phyloP scores from a whole-genome alignment of 2,329 filamentous ascomycete genomes.

The Colletotrichum sansevieriae region DNA sequence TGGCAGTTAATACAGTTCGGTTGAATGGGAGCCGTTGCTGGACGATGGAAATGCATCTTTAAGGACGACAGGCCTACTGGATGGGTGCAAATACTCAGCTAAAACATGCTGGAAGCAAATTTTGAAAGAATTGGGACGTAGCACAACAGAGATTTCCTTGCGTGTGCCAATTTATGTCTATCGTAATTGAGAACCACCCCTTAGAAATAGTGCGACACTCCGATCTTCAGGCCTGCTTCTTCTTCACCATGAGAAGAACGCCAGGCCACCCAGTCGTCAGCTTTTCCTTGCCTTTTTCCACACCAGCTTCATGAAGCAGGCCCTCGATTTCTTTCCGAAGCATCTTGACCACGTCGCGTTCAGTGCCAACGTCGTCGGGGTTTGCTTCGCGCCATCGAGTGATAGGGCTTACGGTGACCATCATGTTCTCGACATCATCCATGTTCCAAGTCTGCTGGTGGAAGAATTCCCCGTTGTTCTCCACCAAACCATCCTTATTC shows the following conservation, averaged over 20 bases:
- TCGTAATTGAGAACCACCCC: too few relatives aligned
- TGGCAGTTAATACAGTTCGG: too few relatives aligned
- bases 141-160: too few relatives aligned
- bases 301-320: conserved; percentile 50
- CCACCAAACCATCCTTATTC: conserved; percentile 48
- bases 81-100: too few relatives aligned
- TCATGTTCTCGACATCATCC: conserved; percentile 51
- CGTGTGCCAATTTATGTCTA: too few relatives aligned
- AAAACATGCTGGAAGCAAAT: too few relatives aligned
- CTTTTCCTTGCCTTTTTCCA: conserved; percentile 50
- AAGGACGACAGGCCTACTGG: too few relatives aligned
- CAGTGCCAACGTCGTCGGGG: conserved; percentile 55
- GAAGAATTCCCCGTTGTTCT: conserved; percentile 47
- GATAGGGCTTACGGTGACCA: conserved; percentile 55
- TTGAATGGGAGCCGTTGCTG: too few relatives aligned
- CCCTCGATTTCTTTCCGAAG: conserved; percentile 47
- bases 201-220: too few relatives aligned
- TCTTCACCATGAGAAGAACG: conserved; percentile 50
- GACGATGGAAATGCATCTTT: too few relatives aligned
- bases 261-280: conserved; percentile 45
- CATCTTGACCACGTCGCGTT: conserved; percentile 53
- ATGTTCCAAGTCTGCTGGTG: conserved; percentile 45
- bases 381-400: conserved; percentile 61
- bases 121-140: too few relatives aligned
- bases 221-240: conserved; percentile 36